These are phyloP conservation scores for Aspergillus felis DNA, from an alignment of 2,329 filamentous ascomycete species.

Conservation along the genomic window DNA sequence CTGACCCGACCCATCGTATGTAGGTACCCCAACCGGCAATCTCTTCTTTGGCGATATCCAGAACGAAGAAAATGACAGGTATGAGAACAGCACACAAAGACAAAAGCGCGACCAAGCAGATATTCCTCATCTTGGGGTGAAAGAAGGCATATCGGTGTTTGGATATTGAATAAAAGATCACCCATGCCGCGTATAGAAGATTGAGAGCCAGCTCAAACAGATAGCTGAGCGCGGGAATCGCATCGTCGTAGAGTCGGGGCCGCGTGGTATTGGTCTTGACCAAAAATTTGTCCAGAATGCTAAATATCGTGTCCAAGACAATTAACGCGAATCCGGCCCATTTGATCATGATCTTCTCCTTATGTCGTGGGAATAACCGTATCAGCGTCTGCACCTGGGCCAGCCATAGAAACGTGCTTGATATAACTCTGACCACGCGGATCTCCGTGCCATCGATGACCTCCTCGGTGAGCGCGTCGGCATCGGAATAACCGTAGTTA, in stretches of 20 bases:
- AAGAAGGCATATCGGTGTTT: conserved; percentile 90
- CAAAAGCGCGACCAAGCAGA: conserved; percentile 72
- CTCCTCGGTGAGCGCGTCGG: conserved; percentile 66
- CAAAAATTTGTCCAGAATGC: conserved; percentile 82
- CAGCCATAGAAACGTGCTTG: conserved; percentile 94
- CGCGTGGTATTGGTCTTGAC: conserved; percentile 47
- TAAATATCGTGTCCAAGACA: conserved; percentile 84
- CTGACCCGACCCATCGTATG: conserved; percentile 92
- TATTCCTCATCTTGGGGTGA: conserved; percentile 85
- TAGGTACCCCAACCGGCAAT: conserved; percentile 94
- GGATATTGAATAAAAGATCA: conserved; percentile 88
- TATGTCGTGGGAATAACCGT: conserved; percentile 88
- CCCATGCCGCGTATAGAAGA: conserved; percentile 86
- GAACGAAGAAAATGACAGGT: conserved; percentile 87
- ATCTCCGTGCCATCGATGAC: conserved; percentile 84
- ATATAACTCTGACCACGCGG: conserved; percentile 86
- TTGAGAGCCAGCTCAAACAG: conserved; percentile 84
- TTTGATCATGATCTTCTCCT: conserved; percentile 97
- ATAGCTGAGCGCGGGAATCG: conserved; percentile 86
- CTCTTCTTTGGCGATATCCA: conserved; percentile 80
- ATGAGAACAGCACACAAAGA: conserved; percentile 80
- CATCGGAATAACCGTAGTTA: conserved; percentile 72
- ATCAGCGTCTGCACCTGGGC: conserved; percentile 97
- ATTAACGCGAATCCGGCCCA: conserved; percentile 97
- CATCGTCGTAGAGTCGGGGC: conserved; percentile 77